Evolutionary conservation across 345 rosid genomes (phyloP).

Genomic region (Eucalyptus curtisii): DNA sequence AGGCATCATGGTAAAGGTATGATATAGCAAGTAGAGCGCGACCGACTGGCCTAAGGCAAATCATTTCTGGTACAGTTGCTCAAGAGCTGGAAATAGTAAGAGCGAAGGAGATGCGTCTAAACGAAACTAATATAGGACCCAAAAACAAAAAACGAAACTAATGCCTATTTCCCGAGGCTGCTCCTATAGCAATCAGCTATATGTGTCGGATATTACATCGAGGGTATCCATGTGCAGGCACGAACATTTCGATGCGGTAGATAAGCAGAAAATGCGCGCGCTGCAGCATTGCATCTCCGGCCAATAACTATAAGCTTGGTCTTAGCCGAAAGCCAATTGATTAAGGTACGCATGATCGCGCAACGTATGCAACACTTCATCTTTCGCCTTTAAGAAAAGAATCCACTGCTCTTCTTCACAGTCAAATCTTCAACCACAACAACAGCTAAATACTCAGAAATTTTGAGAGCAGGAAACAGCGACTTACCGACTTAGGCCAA

Average conservation of each 20-base stretch:
- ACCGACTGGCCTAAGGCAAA: background rate
- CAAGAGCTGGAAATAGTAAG: background rate
- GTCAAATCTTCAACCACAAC: background rate
- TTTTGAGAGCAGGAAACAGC: background rate
- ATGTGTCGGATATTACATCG: background rate
- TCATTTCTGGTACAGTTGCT: background rate
- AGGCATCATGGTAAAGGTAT: background rate
- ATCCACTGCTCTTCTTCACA: background rate
- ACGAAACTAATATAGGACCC: background rate
- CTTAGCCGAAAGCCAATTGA: background rate
- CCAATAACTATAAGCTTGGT: background rate
- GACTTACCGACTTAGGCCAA: background rate
- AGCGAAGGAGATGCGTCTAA: background rate
- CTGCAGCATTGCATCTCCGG: background rate
- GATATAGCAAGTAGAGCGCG: background rate
- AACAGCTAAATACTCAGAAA: background rate
- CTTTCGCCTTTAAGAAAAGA: background rate
- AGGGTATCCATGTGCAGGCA: background rate
- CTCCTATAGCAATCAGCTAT: background rate
- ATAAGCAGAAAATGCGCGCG: background rate
- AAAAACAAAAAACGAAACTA: no score
- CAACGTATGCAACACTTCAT: background rate
- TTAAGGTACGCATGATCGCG: background rate
- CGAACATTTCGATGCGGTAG: background rate
- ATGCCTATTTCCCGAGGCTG: background rate